phyloP scores from a whole-genome alignment of 2,329 filamentous ascomycete genomes.

The Trichoderma endophyticum region DNA sequence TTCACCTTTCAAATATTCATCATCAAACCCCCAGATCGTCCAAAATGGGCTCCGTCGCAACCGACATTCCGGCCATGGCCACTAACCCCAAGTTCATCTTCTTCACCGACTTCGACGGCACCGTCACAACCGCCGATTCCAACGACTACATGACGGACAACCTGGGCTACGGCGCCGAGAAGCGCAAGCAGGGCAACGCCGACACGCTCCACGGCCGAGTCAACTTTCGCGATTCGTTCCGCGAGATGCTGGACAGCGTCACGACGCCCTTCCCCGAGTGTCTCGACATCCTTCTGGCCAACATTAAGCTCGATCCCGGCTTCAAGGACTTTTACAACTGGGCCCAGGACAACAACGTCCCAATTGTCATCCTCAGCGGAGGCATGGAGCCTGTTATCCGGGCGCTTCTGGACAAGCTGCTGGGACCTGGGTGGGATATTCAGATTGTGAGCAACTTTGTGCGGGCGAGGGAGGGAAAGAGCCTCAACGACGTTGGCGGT shows the following conservation, averaged over 20 bases:
- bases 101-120: slow-evolving; percentile 98
- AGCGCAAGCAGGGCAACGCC: slow-evolving; percentile 69
- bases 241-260: slow-evolving; percentile 88
- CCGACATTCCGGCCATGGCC: slow-evolving; percentile 55
- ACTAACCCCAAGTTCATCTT: slow-evolving; percentile 87
- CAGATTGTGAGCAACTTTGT: slow-evolving; percentile 91
- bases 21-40: not conserved
- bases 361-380: slow-evolving; percentile 85
- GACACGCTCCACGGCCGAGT: slow-evolving; percentile 70
- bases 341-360: slow-evolving; percentile 77
- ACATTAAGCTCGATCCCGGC: slow-evolving; percentile 83
- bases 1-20: not conserved
- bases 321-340: slow-evolving; percentile 88
- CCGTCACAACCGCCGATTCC: slow-evolving; percentile 72
- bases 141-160: slow-evolving; percentile 82
- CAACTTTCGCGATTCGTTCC: slow-evolving; percentile 82
- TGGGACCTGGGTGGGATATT: slow-evolving; percentile 77
- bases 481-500: slow-evolving; percentile 73
- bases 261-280: slow-evolving; percentile 77
- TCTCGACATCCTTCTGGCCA: slow-evolving; percentile 70
- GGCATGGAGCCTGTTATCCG: slow-evolving; percentile 93
- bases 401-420: slow-evolving; percentile 72
- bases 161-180: slow-evolving; percentile 74
- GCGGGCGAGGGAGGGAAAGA: slow-evolving; percentile 59
- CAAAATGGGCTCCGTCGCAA: slow-evolving; percentile 43